phyloP scores from a whole-genome alignment of 495 filamentous ascomycete species.

The Penicillium bovifimosum region DNA sequence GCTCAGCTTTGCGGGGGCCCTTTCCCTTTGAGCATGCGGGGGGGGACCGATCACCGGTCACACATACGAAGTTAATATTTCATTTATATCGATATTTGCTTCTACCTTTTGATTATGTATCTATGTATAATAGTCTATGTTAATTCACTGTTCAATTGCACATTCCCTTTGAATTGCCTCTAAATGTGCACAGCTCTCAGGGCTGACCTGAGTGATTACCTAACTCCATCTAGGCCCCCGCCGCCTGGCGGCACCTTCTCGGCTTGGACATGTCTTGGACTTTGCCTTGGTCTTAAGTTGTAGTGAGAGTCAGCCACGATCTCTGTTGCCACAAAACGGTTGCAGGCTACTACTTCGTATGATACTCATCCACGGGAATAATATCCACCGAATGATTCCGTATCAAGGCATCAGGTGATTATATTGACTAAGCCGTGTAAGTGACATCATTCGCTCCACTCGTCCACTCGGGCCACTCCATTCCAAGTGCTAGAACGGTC shows the following conservation, averaged over 20 bases:
- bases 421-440: background rate
- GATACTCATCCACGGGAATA: background rate
- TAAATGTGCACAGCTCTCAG: too few relatives aligned
- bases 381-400: background rate
- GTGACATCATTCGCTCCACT: constrained; percentile 6
- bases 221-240: too few relatives aligned
- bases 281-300: background rate
- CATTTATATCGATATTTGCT: background rate
- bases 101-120: background rate
- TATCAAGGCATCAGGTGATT: background rate
- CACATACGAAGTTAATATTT: constrained; percentile 6
- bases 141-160: too few relatives aligned
- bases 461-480: background rate
- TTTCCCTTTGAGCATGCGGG: constrained; percentile 34
- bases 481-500: constrained; percentile 7
- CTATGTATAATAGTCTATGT: too few relatives aligned
- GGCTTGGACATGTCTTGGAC: too few relatives aligned
- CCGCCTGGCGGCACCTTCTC: too few relatives aligned
- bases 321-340: background rate
- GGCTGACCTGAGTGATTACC: too few relatives aligned
- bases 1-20: constrained; percentile 30
- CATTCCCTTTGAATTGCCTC: too few relatives aligned
- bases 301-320: background rate
- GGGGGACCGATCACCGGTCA: constrained; percentile 18
- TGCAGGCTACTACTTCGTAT: background rate